Percentiles rank a stretch among this genome's conserved stretches.
phyloP scores from a whole-genome alignment of 495 filamentous ascomycete genomes.

The Viridothelium virens region DNA sequence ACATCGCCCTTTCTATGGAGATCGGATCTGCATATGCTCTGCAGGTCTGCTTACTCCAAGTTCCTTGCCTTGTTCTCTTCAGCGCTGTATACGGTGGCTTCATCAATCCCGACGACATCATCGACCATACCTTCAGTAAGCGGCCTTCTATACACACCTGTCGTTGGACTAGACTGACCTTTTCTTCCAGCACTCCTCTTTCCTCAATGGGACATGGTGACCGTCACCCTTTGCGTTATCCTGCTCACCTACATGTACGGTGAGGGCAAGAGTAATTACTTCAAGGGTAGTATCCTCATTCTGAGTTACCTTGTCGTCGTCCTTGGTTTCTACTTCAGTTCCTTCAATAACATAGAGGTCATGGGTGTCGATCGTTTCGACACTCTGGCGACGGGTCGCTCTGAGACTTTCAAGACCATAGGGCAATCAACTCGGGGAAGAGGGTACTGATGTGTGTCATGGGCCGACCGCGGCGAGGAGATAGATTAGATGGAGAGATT shows the following conservation, averaged over 20 bases:
- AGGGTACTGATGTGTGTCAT: constrained; percentile 23
- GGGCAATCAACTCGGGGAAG: constrained; percentile 38
- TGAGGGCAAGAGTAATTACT: constrained; percentile 93
- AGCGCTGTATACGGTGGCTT: constrained; percentile 54
- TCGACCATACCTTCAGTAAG: constrained; percentile 73
- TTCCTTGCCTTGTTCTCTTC: constrained; percentile 87
- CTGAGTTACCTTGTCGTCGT: constrained; percentile 90
- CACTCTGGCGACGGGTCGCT: constrained; percentile 48
- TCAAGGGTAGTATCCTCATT: constrained; percentile 88
- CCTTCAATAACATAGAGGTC: constrained; percentile 56
- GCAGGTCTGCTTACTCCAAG: constrained; percentile 95
- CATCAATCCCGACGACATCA: constrained; percentile 50
- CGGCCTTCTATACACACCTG: constrained; percentile 7
- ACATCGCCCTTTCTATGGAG: constrained; percentile 98
- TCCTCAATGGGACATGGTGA: constrained; percentile 98
- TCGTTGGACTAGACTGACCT: constrained; percentile 15
- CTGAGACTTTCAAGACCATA: constrained; percentile 46
- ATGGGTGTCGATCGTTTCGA: constrained; percentile 54
- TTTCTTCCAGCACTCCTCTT: constrained; percentile 66
- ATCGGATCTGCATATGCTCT: constrained; percentile 96
- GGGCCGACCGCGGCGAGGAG: neutral
- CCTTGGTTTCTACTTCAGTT: constrained; percentile 82
- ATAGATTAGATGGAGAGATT: neutral
- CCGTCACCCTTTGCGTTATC: constrained; percentile 95
- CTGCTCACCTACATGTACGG: constrained; percentile 95